Percentiles rank a stretch among this genome's conserved stretches.
These are phyloP conservation scores for Serendipita vermifera DNA, from an alignment of 768 basidiomycete species.

Conservation along the genomic window DNA sequence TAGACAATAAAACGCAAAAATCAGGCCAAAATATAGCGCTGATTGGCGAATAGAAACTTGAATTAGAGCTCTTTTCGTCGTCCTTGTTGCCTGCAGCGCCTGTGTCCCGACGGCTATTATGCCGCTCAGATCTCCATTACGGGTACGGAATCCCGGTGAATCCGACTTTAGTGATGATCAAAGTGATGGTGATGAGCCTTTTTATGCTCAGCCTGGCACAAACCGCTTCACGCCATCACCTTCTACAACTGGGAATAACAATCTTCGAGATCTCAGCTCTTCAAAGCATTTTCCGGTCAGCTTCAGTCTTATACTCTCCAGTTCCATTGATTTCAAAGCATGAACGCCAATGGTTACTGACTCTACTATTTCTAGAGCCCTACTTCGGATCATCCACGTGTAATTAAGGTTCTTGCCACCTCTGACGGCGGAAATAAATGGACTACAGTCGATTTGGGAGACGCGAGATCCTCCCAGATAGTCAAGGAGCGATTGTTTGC, in stretches of 20 bases:
- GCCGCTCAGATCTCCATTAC: neutral
- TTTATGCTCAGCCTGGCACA: neutral
- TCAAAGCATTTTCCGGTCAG: neutral
- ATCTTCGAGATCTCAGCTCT: neutral
- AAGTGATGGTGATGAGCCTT: neutral
- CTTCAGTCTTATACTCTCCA: neutral
- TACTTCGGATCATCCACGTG: slow-evolving; percentile 5
- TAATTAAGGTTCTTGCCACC: slow-evolving; percentile 9
- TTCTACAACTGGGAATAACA: neutral
- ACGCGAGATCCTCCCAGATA: slow-evolving; percentile 2
- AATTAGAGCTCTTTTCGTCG: too few species aligned
- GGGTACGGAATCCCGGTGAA: slow-evolving; percentile 7
- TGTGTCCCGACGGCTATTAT: slow-evolving; percentile 3
- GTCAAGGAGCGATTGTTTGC: slow-evolving; percentile 6
- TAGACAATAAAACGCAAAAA: neutral
- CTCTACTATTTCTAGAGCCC: slow-evolving; percentile 1
- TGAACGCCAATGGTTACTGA: neutral
- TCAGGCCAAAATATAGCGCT: neutral
- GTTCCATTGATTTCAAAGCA: neutral
- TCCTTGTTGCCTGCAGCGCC: neutral
- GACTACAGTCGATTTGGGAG: slow-evolving; percentile 7
- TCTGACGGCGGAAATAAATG: slow-evolving; percentile 3
- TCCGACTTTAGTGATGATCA: slow-evolving; percentile 1
- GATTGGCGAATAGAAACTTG: neutral
- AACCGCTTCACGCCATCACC: neutral